These are phyloP conservation scores for Aspergillus campestris DNA, from an alignment of 495 filamentous ascomycete species.

Conservation along the genomic window DNA sequence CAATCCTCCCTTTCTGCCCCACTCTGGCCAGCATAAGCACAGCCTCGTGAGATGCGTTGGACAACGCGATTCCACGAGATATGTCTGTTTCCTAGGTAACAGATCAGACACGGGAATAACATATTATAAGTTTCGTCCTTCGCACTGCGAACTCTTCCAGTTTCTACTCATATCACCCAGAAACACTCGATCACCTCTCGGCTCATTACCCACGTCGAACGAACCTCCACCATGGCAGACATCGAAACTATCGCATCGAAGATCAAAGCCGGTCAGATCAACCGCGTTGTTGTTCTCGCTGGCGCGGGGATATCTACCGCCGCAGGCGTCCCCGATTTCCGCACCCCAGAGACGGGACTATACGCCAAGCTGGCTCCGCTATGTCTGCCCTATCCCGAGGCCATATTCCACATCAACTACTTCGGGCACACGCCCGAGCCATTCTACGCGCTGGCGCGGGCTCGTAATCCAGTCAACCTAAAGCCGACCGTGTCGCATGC, in stretches of 20 bases:
- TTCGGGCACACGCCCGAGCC: conserved; percentile 70
- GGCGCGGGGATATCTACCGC: conserved; percentile 45
- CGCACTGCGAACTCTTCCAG: no score
- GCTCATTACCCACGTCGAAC: no score
- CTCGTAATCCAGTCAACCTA: conserved; percentile 74
- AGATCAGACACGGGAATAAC: no score
- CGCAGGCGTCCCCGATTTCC: conserved; percentile 72
- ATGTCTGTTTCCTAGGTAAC: no score
- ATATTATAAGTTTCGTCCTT: no score
- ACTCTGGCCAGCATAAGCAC: no score
- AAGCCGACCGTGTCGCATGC: conserved; percentile 67
- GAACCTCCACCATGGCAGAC: background rate
- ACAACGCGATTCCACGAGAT: no score
- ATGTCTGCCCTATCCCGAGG: conserved; percentile 66
- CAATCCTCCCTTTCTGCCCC: no score
- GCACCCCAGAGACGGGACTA: conserved; percentile 63
- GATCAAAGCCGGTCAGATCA: conserved; percentile 14
- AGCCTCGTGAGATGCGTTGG: no score
- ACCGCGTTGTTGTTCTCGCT: conserved; percentile 14
- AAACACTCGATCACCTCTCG: no score
- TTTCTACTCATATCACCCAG: no score
- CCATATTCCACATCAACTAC: conserved; percentile 68
- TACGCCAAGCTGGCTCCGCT: conserved; percentile 76
- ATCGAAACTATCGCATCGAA: conserved; percentile 9
- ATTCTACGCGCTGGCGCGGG: conserved; percentile 78